Base-by-base conservation (phyloP, 2,329 filamentous ascomycete genomes). In the Colletotrichum ledebouriae region DNA sequence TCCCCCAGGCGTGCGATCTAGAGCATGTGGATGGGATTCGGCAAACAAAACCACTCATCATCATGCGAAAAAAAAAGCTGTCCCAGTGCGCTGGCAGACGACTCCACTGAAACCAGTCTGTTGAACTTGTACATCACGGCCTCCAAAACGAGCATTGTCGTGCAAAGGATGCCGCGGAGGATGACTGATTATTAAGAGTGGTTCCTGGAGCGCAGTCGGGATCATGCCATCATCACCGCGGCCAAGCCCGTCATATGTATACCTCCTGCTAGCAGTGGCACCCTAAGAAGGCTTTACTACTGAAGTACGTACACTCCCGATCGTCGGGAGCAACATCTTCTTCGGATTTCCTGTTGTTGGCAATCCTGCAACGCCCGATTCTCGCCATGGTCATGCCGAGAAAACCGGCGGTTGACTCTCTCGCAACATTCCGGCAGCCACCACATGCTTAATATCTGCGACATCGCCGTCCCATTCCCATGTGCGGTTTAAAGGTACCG, bases 171-270 rank as follows among this genome's bases (percentile, higher is more conserved):
- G 22, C 13, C 29, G 29, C 11, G 29, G 46, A 22, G 46, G 52
- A 46, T 55, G 52, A 53, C 11, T 44, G 53, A 34, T 29, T 34
- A 37, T 33, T 22, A 33, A 42, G 7, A 53, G 17, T 34, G 29
- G 17, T 25, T 20, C 55, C 47, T 60, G 41, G 11, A n/a, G 15
- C 10, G 11, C 53, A 55, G 33, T 53, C n/a, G 17, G 60, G 60
- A 64, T 59, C 52, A 55, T 64, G 59, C 65, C 60, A 59, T 68
- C 65, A 55, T 55, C 53, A 57, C 37, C 17, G 22, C 53, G 46
- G 39, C 25, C 25, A 25, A 4, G 25, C 49, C 25, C n/a, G 33
- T 49, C 22, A 20, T 17, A 17, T 17, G 17, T 17, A 22, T 22
- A 22, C n/a, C 17, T 53, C 33, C 29, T 25, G 15, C 25, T 33